Conservation (phyloP, 2,329 filamentous ascomycete genomes). For the Neofusicoccum cordaticola region DNA sequence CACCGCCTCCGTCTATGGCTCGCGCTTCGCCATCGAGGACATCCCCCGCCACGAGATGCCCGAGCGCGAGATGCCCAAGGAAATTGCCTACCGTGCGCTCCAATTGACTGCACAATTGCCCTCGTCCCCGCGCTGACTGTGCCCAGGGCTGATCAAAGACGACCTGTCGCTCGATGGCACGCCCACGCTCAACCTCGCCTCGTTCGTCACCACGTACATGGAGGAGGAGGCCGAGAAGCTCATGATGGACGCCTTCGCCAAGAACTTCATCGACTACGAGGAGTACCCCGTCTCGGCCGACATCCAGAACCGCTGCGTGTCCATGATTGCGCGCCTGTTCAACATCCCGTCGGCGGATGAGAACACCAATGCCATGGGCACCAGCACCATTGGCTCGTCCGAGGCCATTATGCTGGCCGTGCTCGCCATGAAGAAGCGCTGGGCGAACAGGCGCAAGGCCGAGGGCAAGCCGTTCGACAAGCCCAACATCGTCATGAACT, state of each 20-base stretch:
- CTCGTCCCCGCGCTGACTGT: not conserved
- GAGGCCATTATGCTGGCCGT: slow-evolving; percentile 83
- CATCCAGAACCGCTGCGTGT: slow-evolving; percentile 77
- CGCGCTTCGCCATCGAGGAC: slow-evolving; percentile 75
- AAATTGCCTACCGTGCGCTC: slow-evolving; percentile 85
- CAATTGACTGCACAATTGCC: not conserved
- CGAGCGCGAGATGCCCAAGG: slow-evolving; percentile 82
- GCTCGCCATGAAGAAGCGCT: slow-evolving; percentile 91
- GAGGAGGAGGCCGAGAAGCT: slow-evolving; percentile 95
- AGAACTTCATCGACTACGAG: slow-evolving; percentile 71
- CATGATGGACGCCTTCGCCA: slow-evolving; percentile 81
- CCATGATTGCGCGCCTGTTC: slow-evolving; percentile 73
- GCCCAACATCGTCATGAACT: slow-evolving; percentile 94
- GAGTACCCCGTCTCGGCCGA: slow-evolving; percentile 52
- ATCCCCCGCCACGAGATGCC: slow-evolving; percentile 84
- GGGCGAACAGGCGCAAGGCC: slow-evolving; percentile 81
- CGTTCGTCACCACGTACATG: slow-evolving; percentile 97
- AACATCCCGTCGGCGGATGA: slow-evolving; percentile 63
- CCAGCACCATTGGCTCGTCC: slow-evolving; percentile 83
- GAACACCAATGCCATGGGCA: slow-evolving; percentile 70
- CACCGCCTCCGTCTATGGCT: slow-evolving; percentile 83
- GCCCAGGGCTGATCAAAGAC: slow-evolving; percentile 49
- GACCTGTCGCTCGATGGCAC: slow-evolving; percentile 89
- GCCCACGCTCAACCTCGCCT: slow-evolving; percentile 82
- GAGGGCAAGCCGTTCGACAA: slow-evolving; percentile 75